A percentile compares a stretch with the other conserved stretches of the same genome.
phyloP scores from a whole-genome alignment of 2,329 filamentous ascomycete species.

The Aspergillus arachidicola region DNA sequence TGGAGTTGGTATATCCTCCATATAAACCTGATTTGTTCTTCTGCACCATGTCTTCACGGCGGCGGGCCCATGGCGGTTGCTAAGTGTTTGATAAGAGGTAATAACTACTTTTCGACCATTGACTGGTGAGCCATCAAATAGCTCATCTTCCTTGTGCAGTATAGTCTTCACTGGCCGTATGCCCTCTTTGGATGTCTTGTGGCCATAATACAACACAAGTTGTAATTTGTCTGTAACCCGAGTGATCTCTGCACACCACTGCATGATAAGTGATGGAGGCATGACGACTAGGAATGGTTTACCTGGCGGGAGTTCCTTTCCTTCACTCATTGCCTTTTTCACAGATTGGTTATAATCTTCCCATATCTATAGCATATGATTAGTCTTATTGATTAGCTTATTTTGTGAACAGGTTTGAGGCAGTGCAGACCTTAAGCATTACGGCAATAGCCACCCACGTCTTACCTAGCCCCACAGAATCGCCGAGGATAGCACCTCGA shows the following conservation, averaged over 20 bases:
- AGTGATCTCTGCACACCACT: neutral
- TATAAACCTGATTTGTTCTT: neutral
- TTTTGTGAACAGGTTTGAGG: neutral
- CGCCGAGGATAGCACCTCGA: neutral
- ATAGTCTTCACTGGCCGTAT: neutral
- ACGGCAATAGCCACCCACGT: neutral
- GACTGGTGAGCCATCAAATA: neutral
- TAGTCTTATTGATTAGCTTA: neutral
- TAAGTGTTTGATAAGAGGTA: constrained; percentile 3
- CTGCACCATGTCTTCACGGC: neutral
- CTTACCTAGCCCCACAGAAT: neutral
- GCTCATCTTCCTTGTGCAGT: neutral
- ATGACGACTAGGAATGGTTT: neutral
- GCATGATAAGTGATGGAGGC: neutral
- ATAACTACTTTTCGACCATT: neutral
- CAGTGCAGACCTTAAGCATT: neutral
- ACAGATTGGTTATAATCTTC: neutral
- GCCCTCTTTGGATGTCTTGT: neutral
- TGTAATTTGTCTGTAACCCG: neutral
- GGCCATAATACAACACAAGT: neutral
- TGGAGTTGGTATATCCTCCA: neutral
- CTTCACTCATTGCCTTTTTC: neutral
- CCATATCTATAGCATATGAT: neutral
- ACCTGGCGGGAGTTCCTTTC: neutral
- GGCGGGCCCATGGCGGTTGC: neutral